Base-by-base conservation (phyloP, 2,329 filamentous ascomycete species). In the Aspergillus cejpii region DNA sequence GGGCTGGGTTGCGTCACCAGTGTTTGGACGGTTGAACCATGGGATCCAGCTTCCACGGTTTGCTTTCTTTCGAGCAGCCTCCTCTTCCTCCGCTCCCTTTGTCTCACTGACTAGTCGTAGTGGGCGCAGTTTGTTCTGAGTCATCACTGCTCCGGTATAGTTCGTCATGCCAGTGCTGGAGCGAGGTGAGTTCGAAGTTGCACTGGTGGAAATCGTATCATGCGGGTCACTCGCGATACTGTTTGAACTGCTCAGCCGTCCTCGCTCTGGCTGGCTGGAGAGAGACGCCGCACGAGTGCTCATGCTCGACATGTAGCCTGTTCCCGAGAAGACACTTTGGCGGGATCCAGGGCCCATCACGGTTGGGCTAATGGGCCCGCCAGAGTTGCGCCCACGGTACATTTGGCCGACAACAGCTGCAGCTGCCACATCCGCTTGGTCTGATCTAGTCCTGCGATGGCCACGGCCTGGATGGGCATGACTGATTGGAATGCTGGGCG, bases 341-440 rank as follows among this genome's bases (percentile, higher is more conserved):
- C 66, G 64, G 3, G 64, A 67, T n/a, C 63, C 64, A 27, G 64
- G 64, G 6, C 64, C 65, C 52, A 70, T 62, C 3, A 63, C 46
- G 14, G 66, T 83, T 70, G 56, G 80, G 70, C 65, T 80, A 73
- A 71, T 70, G 40, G 62, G 74, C 17, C 84, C 78, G 11, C 66
- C 64, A 5, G 69, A 70, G 38, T 66, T 65, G 15, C 67, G 78
- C 11, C 84, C 84, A 59, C 83, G 84, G 71, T 94, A 94, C 85
- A 95, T 94, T 66, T 90, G 89, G 57, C 87, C 87, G 39, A 95
- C 84, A 23, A 94, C 79, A 48, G 77, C 80, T 6, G 86, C 85
- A 14, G 81, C 82, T 41, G 68, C 61, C 37, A 63, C 58, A 45
- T 67, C 66, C 8, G 66, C 58, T 50, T 73, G 70, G 42, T 76